Conservation (phyloP, 345 rosid genomes). For the Rhizophora mangle region DNA sequence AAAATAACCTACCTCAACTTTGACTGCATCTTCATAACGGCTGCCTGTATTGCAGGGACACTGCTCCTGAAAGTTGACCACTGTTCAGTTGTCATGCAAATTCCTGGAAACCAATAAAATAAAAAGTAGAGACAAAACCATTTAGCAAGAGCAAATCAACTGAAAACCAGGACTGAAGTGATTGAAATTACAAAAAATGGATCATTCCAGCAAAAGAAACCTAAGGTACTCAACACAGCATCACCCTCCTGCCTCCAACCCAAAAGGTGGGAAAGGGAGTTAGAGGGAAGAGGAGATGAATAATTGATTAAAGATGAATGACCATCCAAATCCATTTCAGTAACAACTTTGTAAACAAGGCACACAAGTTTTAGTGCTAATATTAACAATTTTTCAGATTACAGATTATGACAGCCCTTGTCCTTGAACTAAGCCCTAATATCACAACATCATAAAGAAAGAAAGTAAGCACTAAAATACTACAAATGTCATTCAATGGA, state of each 20-base stretch:
- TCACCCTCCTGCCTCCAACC: not conserved
- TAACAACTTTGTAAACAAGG: not conserved
- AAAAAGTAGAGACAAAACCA: constrained; percentile 8
- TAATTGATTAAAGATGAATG: too few relatives aligned
- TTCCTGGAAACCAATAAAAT: constrained; percentile 36
- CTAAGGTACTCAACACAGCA: too few relatives aligned
- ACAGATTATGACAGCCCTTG: too few relatives aligned
- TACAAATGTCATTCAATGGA: too few relatives aligned
- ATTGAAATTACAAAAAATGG: not conserved
- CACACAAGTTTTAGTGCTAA: too few relatives aligned
- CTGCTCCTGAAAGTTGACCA: constrained; percentile 52
- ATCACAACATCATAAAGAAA: too few relatives aligned
- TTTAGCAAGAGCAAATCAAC: constrained; percentile 8
- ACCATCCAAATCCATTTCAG: not conserved
- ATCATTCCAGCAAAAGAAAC: too few relatives aligned
- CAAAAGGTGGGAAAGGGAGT: not conserved
- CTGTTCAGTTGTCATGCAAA: constrained; percentile 47
- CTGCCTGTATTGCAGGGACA: constrained; percentile 58
- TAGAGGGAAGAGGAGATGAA: too few relatives aligned
- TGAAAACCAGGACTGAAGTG: not conserved
- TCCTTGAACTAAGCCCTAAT: too few relatives aligned
- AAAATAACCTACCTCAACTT: constrained; percentile 42
- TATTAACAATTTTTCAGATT: too few relatives aligned
- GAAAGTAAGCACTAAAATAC: too few relatives aligned
- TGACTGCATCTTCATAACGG: constrained; percentile 45